These are phyloP conservation scores for Coelastrella sp. DNA, from an alignment of 139 green algal species.

Conservation along the genomic window DNA sequence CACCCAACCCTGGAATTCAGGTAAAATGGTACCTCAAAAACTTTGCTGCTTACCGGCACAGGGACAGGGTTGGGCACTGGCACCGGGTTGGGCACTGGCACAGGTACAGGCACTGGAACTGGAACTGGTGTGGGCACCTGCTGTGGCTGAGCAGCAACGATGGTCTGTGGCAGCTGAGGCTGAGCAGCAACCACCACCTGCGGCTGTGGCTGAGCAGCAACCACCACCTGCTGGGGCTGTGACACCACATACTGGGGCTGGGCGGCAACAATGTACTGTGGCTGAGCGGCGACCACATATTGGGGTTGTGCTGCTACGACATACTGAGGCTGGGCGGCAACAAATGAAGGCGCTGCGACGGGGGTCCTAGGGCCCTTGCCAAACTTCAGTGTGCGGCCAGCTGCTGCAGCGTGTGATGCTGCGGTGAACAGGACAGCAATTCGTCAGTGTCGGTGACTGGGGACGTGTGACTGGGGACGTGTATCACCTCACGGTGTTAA, in stretches of 20 bases:
- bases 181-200: not conserved
- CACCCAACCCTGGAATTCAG: too few relatives aligned
- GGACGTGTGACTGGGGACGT: too few relatives aligned
- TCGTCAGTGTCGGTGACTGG: not conserved
- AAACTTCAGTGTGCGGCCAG: not conserved
- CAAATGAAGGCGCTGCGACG: not conserved
- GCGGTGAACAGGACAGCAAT: not conserved
- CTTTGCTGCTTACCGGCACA: too few relatives aligned
- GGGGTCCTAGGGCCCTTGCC: not conserved
- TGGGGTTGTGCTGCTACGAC: conserved; percentile 26
- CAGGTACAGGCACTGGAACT: not conserved
- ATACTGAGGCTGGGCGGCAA: conserved; percentile 10
- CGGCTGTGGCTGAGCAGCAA: conserved; percentile 27
- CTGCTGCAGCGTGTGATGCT: conserved; percentile 27
- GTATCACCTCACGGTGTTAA: too few relatives aligned
- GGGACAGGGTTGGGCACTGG: conserved; percentile 19
- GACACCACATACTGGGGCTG: conserved; percentile 37
- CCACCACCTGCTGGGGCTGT: conserved; percentile 1
- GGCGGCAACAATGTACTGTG: not conserved
- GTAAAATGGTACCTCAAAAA: too few relatives aligned
- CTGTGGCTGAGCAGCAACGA: conserved; percentile 26
- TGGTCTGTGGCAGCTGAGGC: not conserved
- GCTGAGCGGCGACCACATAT: conserved; percentile 28
- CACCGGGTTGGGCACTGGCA: not conserved
- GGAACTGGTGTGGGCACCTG: conserved; percentile 9